Evolutionary conservation across 2,329 filamentous ascomycete species (phyloP).

Genomic region (Penicillium sclerotigenum): DNA sequence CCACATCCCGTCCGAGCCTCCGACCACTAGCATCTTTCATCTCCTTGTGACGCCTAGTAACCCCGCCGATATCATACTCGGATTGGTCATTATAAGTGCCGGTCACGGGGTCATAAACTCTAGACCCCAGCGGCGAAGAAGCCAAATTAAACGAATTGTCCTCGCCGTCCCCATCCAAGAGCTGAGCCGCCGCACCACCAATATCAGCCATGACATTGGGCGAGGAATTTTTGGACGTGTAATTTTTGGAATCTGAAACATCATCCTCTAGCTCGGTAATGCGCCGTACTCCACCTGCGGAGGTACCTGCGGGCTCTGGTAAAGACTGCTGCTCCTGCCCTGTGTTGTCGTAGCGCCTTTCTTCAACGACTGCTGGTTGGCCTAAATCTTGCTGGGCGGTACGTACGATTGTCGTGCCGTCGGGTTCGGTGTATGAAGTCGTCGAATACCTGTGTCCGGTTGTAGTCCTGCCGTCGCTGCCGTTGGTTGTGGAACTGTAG

Average conservation of each 20-base stretch:
- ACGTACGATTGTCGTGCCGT: constrained; percentile 35
- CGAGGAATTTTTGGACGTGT: neutral
- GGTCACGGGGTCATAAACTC: constrained; percentile 14
- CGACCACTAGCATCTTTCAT: constrained; percentile 8
- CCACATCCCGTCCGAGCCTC: constrained; percentile 8
- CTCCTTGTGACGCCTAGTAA: constrained; percentile 11
- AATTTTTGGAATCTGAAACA: constrained; percentile 5
- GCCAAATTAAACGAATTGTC: constrained; percentile 10
- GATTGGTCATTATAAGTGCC: constrained; percentile 17
- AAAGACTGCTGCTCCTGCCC: constrained; percentile 29
- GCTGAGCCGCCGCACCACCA: constrained; percentile 3
- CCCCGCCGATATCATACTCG: constrained; percentile 16
- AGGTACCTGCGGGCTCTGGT: constrained; percentile 10
- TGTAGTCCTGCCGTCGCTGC: constrained; percentile 23
- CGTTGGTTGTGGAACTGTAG: constrained; percentile 32
- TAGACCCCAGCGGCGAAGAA: constrained; percentile 10
- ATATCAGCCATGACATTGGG: constrained; percentile 1
- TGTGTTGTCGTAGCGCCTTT: constrained; percentile 33
- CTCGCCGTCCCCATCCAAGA: constrained; percentile 10
- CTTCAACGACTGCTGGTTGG: constrained; percentile 32
- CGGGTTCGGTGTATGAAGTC: constrained; percentile 30
- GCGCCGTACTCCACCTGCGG: constrained; percentile 23
- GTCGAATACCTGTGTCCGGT: constrained; percentile 36
- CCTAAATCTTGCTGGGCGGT: constrained; percentile 37
- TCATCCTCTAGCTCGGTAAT: constrained; percentile 32